A percentile compares a stretch with the other conserved stretches of the same genome.
Conservation (phyloP, 305 asterid species). For the Fraxinus nigra region DNA sequence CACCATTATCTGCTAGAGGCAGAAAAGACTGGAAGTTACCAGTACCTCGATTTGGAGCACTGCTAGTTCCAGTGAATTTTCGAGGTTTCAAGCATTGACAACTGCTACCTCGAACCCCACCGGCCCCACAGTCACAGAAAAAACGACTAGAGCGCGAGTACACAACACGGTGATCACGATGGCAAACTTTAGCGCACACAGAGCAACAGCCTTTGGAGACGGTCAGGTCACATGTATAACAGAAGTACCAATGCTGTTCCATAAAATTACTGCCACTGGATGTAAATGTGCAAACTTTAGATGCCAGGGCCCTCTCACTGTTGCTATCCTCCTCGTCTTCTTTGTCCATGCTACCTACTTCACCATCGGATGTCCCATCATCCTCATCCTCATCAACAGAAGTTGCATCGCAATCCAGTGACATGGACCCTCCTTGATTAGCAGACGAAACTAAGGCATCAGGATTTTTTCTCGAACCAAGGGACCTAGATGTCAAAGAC, state of each 20-base stretch:
- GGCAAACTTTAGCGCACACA: constrained; percentile 98
- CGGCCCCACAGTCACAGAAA: constrained; percentile 99
- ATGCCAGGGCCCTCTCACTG: constrained; percentile 88
- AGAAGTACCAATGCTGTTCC: constrained; percentile 99
- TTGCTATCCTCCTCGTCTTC: constrained; percentile 93
- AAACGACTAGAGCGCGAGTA: constrained; percentile 98
- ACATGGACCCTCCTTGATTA: constrained; percentile 63
- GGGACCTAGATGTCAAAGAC: constrained; percentile 54
- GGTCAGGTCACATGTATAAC: constrained; percentile 96
- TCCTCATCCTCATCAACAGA: constrained; percentile 98
- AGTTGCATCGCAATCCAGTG: constrained; percentile 93
- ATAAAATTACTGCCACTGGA: constrained; percentile 99
- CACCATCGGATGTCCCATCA: constrained; percentile 99
- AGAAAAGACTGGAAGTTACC: constrained; percentile 74
- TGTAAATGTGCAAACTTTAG: constrained; percentile 97
- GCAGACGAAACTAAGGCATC: constrained; percentile 70
- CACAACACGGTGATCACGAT: constrained; percentile 98
- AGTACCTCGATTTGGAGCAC: constrained; percentile 53
- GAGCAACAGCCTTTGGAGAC: constrained; percentile 99
- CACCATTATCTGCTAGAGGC: constrained; percentile 71
- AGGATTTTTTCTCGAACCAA: constrained; percentile 67
- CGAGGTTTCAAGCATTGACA: constrained; percentile 99
- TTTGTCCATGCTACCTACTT: constrained; percentile 88
- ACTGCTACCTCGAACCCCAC: constrained; percentile 97
- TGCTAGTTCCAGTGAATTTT: constrained; percentile 66